A percentile compares a stretch with the other conserved stretches of the same genome.
These are phyloP conservation scores for Phaeodactylum tricornutum DNA, from an alignment of 108 stramenopile genomes.

Conservation along the genomic window DNA sequence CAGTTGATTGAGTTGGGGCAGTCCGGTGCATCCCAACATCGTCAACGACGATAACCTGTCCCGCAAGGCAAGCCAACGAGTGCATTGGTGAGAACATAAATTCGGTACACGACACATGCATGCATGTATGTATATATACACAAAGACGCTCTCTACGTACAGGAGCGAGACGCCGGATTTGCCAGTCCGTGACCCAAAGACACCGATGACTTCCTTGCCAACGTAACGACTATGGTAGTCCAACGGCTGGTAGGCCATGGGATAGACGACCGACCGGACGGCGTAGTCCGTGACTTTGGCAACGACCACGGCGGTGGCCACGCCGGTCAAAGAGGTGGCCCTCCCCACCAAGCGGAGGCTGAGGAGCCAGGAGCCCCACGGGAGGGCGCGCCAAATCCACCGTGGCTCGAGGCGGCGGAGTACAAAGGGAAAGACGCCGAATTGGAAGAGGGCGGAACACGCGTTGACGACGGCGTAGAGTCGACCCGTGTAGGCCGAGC, in stretches of 20 bases:
- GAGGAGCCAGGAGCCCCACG: slow-evolving; percentile 23
- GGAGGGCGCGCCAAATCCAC: slow-evolving; percentile 58
- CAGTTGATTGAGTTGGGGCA: background rate
- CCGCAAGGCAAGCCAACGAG: too few species aligned
- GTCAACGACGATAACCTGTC: slow-evolving; percentile 8
- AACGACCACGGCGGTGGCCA: slow-evolving; percentile 44
- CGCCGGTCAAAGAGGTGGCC: slow-evolving; percentile 25
- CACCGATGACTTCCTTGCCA: slow-evolving; percentile 83
- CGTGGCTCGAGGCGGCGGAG: slow-evolving; percentile 40
- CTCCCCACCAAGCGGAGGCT: slow-evolving; percentile 4
- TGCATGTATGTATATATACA: too few species aligned
- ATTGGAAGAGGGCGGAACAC: slow-evolving; percentile 49
- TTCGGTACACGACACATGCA: too few species aligned
- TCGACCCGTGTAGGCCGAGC: slow-evolving; percentile 69
- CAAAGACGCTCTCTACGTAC: background rate
- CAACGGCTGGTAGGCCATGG: slow-evolving; percentile 68
- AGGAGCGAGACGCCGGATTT: slow-evolving; percentile 74
- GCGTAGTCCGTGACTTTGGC: slow-evolving; percentile 66
- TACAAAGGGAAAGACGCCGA: slow-evolving; percentile 51
- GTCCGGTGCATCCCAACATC: background rate
- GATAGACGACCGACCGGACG: slow-evolving; percentile 58
- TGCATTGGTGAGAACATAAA: too few species aligned
- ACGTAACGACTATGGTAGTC: slow-evolving; percentile 67
- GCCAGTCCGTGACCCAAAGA: slow-evolving; percentile 81
- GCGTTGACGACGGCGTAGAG: slow-evolving; percentile 67